Evolutionary conservation across 257 asterid genomes (phyloP).

Genomic region (Solanum pinnatisectum): DNA sequence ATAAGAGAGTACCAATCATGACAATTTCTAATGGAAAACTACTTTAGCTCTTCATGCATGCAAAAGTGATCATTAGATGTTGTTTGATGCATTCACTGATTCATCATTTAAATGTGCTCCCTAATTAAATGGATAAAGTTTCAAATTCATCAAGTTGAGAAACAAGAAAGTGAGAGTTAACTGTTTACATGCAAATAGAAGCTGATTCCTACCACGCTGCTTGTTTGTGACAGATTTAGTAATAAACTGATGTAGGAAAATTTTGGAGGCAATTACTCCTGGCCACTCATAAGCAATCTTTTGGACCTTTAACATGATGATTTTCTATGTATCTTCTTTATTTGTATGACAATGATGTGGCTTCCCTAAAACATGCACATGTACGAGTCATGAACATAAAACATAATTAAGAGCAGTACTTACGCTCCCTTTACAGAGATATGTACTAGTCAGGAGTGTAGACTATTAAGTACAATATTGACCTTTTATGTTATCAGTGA

Average conservation of each 20-base stretch:
- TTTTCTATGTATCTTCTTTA: not conserved
- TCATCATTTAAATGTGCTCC: not conserved
- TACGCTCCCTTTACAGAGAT: not conserved
- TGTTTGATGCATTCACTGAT: not conserved
- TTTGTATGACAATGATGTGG: not conserved
- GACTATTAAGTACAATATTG: not conserved
- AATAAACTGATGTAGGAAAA: not conserved
- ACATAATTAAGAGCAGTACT: not conserved
- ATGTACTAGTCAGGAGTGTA: not conserved
- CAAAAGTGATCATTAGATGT: not conserved
- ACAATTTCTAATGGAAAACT: not conserved
- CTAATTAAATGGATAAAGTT: not conserved
- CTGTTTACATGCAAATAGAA: not conserved
- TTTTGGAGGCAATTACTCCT: not conserved
- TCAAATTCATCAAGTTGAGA: not conserved
- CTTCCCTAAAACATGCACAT: not conserved
- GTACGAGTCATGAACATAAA: not conserved
- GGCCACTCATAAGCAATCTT: not conserved
- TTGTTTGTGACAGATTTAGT: not conserved
- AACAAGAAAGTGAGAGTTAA: not conserved
- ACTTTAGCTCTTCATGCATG: not conserved
- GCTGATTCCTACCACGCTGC: not conserved
- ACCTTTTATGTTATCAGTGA: not conserved
- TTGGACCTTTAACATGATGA: not conserved
- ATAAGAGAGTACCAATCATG: not conserved